Evolutionary conservation across 1,284 basidiomycete species (phyloP), one percentile per base, ranked within the genome.

Genomic region (Cutaneotrichosporon cyanovorans): DNA sequence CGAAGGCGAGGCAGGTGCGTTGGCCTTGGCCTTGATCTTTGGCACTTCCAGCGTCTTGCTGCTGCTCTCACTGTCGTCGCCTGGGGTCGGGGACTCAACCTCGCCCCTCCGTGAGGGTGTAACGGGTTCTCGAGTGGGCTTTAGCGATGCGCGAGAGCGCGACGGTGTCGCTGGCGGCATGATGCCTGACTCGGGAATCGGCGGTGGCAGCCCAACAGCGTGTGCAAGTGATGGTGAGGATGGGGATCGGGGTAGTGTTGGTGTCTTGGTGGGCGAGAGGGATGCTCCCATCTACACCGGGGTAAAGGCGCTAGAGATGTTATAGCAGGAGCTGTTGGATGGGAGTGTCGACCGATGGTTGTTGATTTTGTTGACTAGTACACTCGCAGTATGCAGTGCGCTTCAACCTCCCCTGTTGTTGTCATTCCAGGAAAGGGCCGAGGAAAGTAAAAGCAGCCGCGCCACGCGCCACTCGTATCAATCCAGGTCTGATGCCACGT

Each of bases 391-490:
- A 28, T 7, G 8, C 25, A 28, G 25, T 12, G 25, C 25, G n/a
- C n/a, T n/a, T n/a, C n/a, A n/a, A 28, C 25, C 8, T 28, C 7
- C 25, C 25, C 25, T 28, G 25, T 38, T 45, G 36, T 46, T 46
- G 45, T 35, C 38, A 40, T 36, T 32, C 31, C 25, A 19, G 15
- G 9, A 25, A 40, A 33, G 31, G 31, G 30, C 37, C 22, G 25
- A n/a, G 32, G 14, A 39, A 45, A 50, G 44, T 18, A 47, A 50
- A 50, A 42, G 36, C 44, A 50, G 48, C 48, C 48, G 40, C 48
- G 45, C 25, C 25, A 28, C 48, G 40, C 48, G 45, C 25, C 25
- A 28, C 25, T 28, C 25, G 25, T 28, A 28, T 28, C 25, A 28
- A 28, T 28, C 25, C 8, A 12, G 25, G 25, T 28, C 12, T 7